Conservation (phyloP, 441 rosid species). For the Eruca vesicaria region DNA sequence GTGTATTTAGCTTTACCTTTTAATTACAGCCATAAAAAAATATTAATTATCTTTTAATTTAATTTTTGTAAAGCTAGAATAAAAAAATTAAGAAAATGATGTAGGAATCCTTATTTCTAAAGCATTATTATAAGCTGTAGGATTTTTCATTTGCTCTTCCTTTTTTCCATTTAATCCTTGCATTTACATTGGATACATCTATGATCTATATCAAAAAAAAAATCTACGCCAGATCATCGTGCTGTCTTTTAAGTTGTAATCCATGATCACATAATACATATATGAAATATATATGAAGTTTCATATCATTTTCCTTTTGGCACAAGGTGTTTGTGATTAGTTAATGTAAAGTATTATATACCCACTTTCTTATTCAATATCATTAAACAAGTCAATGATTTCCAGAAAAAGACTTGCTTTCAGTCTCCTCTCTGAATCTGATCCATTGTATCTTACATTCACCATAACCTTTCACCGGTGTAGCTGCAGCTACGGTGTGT, state of each 20-base stretch:
- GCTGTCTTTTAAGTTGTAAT: too few relatives aligned
- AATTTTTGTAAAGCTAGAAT: too few relatives aligned
- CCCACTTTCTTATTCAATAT: neutral
- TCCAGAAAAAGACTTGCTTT: neutral
- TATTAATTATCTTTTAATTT: too few relatives aligned
- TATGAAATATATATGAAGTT: neutral
- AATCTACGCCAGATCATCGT: too few relatives aligned
- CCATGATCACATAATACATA: neutral
- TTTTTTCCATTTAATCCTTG: too few relatives aligned
- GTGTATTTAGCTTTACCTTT: neutral
- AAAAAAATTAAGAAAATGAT: neutral
- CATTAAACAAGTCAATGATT: neutral
- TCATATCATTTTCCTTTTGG: neutral
- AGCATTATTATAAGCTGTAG: neutral
- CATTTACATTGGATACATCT: too few relatives aligned
- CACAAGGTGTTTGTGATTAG: neutral
- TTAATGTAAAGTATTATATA: neutral
- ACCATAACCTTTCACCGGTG: neutral
- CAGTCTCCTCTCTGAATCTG: neutral
- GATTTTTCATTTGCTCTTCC: too few relatives aligned
- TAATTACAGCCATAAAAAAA: neutral
- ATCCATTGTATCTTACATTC: neutral
- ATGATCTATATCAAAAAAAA: too few relatives aligned
- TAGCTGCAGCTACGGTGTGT: neutral
- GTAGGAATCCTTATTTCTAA: neutral